These are phyloP conservation scores for Actinomortierella wolfii DNA, from an alignment of 371 early-diverging fungal genomes.

Conservation along the genomic window DNA sequence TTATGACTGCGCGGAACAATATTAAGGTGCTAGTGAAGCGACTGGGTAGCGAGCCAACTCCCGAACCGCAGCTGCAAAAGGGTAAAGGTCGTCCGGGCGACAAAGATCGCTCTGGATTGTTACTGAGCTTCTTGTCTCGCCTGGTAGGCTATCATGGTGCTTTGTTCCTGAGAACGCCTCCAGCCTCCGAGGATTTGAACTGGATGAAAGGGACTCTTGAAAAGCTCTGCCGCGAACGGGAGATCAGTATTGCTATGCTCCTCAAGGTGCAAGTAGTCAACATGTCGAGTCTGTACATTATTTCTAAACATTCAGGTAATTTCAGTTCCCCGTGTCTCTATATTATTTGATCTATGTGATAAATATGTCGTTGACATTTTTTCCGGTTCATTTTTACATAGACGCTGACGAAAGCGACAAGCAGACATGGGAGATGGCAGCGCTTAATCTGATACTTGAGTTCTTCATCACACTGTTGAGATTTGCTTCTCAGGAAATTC, in stretches of 20 bases:
- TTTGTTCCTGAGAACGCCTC: constrained; percentile 16
- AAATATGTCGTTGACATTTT: no score
- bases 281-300: constrained; percentile 45
- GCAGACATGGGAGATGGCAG: no score
- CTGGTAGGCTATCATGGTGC: constrained; percentile 32
- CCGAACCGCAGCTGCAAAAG: constrained; percentile 7
- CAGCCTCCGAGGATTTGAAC: constrained; percentile 6
- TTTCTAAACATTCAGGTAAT: constrained; percentile 4
- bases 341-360: no score
- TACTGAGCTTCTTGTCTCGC: constrained; percentile 25
- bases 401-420: no score
- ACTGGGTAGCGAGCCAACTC: constrained; percentile 17
- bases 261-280: constrained; percentile 45
- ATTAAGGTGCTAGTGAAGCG: constrained; percentile 43
- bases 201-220: constrained; percentile 22
- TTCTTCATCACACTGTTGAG: no score
- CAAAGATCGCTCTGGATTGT: constrained; percentile 26
- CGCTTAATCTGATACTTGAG: no score
- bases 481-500: no score
- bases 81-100: constrained; percentile 27
- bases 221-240: constrained; percentile 24
- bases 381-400: no score
- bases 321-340: no score
- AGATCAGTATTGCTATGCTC: constrained; percentile 29
- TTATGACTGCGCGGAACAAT: constrained; percentile 51